Evolutionary conservation across 768 basidiomycete genomes (phyloP).

Genomic region (Panaeolus papilionaceus): DNA sequence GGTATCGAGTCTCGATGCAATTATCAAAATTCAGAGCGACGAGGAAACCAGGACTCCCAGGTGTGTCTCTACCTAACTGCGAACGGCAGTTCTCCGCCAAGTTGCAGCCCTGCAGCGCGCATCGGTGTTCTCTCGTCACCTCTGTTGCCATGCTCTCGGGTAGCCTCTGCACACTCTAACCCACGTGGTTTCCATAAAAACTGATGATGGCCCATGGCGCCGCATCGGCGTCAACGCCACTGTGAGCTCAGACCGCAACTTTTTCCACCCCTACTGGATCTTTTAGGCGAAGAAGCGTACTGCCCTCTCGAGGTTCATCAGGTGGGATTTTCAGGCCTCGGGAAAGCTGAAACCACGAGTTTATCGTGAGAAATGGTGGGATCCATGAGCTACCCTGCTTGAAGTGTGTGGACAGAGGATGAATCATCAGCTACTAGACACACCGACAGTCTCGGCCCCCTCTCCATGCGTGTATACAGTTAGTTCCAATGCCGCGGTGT

Average conservation of each 20-base stretch:
- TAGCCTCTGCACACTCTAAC: neutral
- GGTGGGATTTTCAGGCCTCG: constrained; percentile 11
- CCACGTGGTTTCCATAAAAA: constrained; percentile 14
- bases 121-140: neutral
- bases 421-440: neutral
- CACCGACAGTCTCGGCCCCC: neutral
- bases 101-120: neutral
- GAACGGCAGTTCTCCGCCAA: neutral
- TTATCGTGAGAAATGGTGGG: constrained; percentile 5
- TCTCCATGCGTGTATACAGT: neutral
- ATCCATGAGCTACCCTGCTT: constrained; percentile 9
- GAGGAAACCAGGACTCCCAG: neutral
- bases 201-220: constrained; percentile 12
- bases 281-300: constrained; percentile 8
- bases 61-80: neutral
- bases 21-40: neutral
- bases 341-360: constrained; percentile 10
- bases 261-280: constrained; percentile 7
- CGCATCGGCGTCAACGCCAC: constrained; percentile 10
- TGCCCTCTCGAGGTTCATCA: constrained; percentile 1
- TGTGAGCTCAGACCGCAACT: neutral
- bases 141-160: constrained; percentile 9
- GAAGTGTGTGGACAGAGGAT: constrained; percentile 1
- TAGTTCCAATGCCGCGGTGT: neutral
- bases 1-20: neutral